Evolutionary conservation across 2,329 filamentous ascomycete genomes (phyloP), one percentile per base, ranked within the genome.

Genomic region (Fusarium sp.): DNA sequence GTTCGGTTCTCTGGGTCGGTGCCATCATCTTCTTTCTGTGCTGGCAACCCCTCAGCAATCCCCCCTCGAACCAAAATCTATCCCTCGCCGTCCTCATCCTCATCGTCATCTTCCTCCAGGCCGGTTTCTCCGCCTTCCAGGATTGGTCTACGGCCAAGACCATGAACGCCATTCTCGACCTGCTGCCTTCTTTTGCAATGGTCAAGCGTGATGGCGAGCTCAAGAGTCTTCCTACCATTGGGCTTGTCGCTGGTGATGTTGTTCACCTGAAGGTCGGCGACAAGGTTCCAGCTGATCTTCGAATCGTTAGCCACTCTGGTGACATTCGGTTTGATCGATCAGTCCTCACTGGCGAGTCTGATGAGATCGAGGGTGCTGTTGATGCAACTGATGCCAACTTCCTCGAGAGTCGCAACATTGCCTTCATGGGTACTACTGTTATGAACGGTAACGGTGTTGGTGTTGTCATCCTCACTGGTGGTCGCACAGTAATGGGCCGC

Each of bases 1-100:
- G 84, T 54, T 85, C 84, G 1, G 79, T 86, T 28, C 80, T 86
- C 18, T 86, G 84, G 84, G 73, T 85, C 39, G 85, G 83, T 24
- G 83, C 84, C 54, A 79, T 86, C 69, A 79, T 86, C 74, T 86
- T 86, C 79, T 86, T 86, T 71, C 74, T 86, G 68, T 86, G 84
- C 75, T 86, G 85, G 85, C 71, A 77, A 24, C 85, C 85, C n/a
- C 78, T 86, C 51, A 84, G 84, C 71, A 76, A 82, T 45, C 85
- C 85, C 0, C 85, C 85, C 0, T 83, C 83, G 5, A 61, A 77
- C 4, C 82, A 82, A 31, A 86, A 86, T 70, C 80, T 86, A 4
- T 83, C 83, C 20, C 80, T 86, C 13, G 84, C 84, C 9, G 82
- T 86, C 53, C 80, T 86, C 3, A 81, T 86, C 39, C 73, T 86